Conservation (phyloP, 805 yeast species). For the Ogataea salicorniae region DNA sequence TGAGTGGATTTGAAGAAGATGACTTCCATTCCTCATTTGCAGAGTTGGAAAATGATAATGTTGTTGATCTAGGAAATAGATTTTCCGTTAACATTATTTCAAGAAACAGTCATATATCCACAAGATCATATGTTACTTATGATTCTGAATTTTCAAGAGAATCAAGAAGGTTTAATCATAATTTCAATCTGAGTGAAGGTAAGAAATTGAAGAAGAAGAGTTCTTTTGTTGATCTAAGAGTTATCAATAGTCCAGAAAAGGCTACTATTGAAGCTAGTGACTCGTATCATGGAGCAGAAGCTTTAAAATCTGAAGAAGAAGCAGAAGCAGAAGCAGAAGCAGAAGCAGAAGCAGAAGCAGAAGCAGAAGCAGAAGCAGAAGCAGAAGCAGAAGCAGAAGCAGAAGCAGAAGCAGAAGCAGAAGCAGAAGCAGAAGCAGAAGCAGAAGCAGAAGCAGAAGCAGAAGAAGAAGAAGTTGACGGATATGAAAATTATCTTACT, state of each 20-base stretch:
- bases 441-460: not conserved
- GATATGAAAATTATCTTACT: not conserved
- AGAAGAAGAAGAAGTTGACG: constrained; percentile 17
- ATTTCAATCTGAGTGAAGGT: constrained; percentile 7
- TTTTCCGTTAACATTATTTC: constrained; percentile 30
- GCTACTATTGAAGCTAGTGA: not conserved
- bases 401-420: not conserved
- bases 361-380: constrained; percentile 16
- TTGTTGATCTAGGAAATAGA: constrained; percentile 7
- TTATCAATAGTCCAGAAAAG: not conserved
- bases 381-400: no score
- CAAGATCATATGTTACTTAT: constrained; percentile 50
- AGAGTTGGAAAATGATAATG: not conserved
- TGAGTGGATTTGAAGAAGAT: no score
- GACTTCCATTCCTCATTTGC: not conserved
- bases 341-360: not conserved
- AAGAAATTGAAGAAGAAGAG: constrained; percentile 40
- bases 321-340: no score
- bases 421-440: no score
- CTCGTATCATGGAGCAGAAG: not conserved
- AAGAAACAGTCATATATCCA: constrained; percentile 34
- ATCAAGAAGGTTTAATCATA: not conserved
- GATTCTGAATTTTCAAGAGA: constrained; percentile 47
- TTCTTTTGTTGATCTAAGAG: constrained; percentile 45
- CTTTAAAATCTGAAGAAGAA: no score